These are phyloP conservation scores for Hanseniaspora nectarophila DNA, from an alignment of 805 yeast species.

Conservation along the genomic window DNA sequence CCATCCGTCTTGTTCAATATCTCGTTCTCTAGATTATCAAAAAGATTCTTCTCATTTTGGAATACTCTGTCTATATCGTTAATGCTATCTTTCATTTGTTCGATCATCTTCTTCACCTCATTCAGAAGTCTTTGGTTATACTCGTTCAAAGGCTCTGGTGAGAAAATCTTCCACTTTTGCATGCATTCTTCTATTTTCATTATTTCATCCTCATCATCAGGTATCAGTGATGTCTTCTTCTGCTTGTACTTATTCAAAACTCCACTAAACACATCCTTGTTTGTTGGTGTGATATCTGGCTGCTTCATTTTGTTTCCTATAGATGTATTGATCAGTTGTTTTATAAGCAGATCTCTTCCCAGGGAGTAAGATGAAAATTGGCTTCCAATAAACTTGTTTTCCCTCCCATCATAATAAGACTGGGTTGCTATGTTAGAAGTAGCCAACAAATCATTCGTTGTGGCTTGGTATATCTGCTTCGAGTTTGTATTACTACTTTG, in stretches of 20 bases:
- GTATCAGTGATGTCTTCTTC: slow-evolving; percentile 13
- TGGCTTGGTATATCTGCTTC: neutral
- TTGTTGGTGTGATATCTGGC: neutral
- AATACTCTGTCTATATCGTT: slow-evolving; percentile 5
- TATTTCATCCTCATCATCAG: slow-evolving; percentile 18
- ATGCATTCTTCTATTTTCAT: neutral
- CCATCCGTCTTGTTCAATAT: neutral
- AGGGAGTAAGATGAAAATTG: slow-evolving; percentile 3
- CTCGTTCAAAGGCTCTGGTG: slow-evolving; percentile 7
- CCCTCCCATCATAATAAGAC: neutral
- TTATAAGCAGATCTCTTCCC: slow-evolving; percentile 9
- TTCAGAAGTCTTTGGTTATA: neutral
- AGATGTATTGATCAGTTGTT: neutral
- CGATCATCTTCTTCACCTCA: neutral
- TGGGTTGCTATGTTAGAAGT: slow-evolving; percentile 2
- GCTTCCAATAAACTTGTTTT: neutral
- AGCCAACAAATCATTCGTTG: neutral
- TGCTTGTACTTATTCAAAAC: slow-evolving; percentile 15
- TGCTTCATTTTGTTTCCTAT: neutral
- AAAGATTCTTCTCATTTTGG: neutral
- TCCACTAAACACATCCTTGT: slow-evolving; percentile 14
- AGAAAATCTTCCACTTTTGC: slow-evolving; percentile 1
- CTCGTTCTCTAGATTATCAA: neutral
- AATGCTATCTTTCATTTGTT: neutral
- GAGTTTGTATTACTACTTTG: neutral